A percentile compares a stretch with the other conserved stretches of the same genome.
These are phyloP conservation scores for Penicillium maclennaniae DNA, from an alignment of 495 filamentous ascomycete species.

Conservation along the genomic window DNA sequence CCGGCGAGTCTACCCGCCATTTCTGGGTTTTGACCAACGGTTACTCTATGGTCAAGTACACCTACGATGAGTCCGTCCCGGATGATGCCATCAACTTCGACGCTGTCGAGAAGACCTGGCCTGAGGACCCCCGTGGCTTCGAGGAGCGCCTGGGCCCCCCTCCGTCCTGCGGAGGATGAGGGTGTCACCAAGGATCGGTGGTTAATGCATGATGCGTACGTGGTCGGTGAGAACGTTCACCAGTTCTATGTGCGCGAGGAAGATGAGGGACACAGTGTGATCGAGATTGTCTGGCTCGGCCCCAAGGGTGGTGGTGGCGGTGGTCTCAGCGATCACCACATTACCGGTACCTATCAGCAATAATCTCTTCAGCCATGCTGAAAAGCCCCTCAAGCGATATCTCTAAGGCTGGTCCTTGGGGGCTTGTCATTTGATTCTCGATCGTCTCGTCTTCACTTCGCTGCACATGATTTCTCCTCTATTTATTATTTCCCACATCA, in stretches of 20 bases:
- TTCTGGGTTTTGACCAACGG: conserved; percentile 60
- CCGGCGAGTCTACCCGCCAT: conserved; percentile 37
- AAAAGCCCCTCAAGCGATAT: conserved; percentile 13
- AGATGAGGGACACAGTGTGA: conserved; percentile 44
- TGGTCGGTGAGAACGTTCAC: conserved; percentile 46
- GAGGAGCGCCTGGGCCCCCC: conserved; percentile 51
- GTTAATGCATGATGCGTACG: conserved; percentile 39
- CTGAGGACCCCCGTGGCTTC: conserved; percentile 46
- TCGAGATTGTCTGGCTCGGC: conserved; percentile 50
- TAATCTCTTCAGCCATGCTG: conserved; percentile 6
- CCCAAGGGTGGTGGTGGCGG: conserved; percentile 43
- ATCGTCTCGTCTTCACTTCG: conserved; percentile 20
- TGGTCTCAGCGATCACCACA: conserved; percentile 31
- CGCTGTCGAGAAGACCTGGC: conserved; percentile 60
- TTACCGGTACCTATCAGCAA: conserved; percentile 29
- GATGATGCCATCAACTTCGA: conserved; percentile 51
- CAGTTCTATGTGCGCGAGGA: conserved; percentile 47
- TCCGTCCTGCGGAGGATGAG: conserved; percentile 42
- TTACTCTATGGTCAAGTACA: conserved; percentile 57
- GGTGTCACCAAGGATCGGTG: conserved; percentile 46
- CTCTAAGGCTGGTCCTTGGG: conserved; percentile 26
- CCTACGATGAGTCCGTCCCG: conserved; percentile 38
- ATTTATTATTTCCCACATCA: conserved; percentile 17
- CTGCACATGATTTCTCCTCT: conserved; percentile 41
- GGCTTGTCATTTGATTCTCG: conserved; percentile 1